Evolutionary conservation across 345 rosid genomes (phyloP).

Genomic region (Nephelium lappaceum): DNA sequence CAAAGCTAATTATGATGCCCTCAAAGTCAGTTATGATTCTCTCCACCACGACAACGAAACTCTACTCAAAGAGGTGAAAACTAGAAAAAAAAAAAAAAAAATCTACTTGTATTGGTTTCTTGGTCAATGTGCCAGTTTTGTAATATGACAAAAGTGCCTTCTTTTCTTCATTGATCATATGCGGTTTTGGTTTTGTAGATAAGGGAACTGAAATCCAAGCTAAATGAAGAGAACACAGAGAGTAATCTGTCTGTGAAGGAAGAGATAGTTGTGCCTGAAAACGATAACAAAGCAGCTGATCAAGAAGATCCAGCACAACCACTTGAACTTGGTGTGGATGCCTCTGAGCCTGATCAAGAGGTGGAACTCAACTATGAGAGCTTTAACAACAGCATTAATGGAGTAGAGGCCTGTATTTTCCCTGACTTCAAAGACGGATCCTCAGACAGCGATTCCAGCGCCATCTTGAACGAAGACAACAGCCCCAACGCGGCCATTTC

Average conservation of each 20-base stretch:
- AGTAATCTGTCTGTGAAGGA: conserved; percentile 69
- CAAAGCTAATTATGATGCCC: conserved; percentile 59
- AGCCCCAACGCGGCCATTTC: conserved; percentile 61
- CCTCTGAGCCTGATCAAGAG: conserved; percentile 28
- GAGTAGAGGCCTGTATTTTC: conserved; percentile 34
- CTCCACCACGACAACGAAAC: conserved; percentile 80
- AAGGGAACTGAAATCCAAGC: conserved; percentile 72
- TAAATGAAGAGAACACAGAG: conserved; percentile 54
- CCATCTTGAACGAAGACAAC: conserved; percentile 74
- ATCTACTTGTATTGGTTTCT: background rate
- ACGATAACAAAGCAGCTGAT: conserved; percentile 27
- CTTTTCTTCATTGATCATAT: background rate
- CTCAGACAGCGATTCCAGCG: conserved; percentile 91
- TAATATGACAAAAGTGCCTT: background rate
- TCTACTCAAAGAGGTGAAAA: conserved; percentile 75
- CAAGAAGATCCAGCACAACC: conserved; percentile 18
- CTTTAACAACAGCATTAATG: conserved; percentile 33
- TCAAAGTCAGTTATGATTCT: conserved; percentile 56
- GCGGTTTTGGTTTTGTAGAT: conserved; percentile 45
- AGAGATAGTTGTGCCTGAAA: conserved; percentile 50
- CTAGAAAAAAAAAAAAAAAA: background rate
- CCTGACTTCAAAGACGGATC: conserved; percentile 71
- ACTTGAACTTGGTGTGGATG: conserved; percentile 10
- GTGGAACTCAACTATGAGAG: conserved; percentile 44
- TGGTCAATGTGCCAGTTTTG: conserved; percentile 2